phyloP scores from a whole-genome alignment of 1,284 basidiomycete genomes.

The Apiotrichum gamsii region DNA sequence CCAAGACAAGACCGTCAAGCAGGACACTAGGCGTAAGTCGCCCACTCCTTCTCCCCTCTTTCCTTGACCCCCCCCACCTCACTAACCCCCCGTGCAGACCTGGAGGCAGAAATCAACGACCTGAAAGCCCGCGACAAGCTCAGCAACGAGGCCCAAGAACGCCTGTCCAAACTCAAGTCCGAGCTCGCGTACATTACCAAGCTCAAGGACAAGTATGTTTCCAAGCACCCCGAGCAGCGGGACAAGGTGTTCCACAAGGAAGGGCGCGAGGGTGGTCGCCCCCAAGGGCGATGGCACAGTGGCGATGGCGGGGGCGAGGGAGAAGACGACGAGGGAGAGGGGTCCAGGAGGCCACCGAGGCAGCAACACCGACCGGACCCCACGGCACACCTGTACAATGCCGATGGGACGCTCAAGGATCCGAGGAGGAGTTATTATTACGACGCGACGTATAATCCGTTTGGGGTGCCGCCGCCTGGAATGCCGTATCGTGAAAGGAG shows the following conservation, averaged over 20 bases:
- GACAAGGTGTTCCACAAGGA: constrained; percentile 59
- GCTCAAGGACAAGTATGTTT: constrained; percentile 83
- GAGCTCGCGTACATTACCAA: constrained; percentile 72
- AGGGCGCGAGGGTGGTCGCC: constrained; percentile 37
- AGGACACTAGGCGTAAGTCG: constrained; percentile 66
- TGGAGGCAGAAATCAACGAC: constrained; percentile 40
- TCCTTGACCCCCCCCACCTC: no score
- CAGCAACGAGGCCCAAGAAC: constrained; percentile 32
- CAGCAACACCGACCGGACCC: constrained; percentile 9
- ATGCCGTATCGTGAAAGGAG: constrained; percentile 87
- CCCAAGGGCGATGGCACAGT: constrained; percentile 20
- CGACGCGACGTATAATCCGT: constrained; percentile 87
- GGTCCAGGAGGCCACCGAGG: no score
- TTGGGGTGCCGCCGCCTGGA: constrained; percentile 89
- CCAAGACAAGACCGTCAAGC: constrained; percentile 77
- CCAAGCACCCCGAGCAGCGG: constrained; percentile 80
- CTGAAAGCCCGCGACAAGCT: constrained; percentile 30
- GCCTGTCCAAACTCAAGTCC: constrained; percentile 56
- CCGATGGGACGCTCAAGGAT: constrained; percentile 71
- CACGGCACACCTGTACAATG: constrained; percentile 57
- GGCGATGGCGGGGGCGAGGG: no score
- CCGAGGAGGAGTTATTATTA: constrained; percentile 88
- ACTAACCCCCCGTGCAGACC: constrained; percentile 23
- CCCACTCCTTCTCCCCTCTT: neutral
- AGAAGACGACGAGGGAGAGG: constrained; percentile 46